Percentiles rank a stretch among this genome's conserved stretches.
These are phyloP conservation scores for Malassezia sympodialis DNA, from an alignment of 1,284 basidiomycete species.

Conservation along the genomic window DNA sequence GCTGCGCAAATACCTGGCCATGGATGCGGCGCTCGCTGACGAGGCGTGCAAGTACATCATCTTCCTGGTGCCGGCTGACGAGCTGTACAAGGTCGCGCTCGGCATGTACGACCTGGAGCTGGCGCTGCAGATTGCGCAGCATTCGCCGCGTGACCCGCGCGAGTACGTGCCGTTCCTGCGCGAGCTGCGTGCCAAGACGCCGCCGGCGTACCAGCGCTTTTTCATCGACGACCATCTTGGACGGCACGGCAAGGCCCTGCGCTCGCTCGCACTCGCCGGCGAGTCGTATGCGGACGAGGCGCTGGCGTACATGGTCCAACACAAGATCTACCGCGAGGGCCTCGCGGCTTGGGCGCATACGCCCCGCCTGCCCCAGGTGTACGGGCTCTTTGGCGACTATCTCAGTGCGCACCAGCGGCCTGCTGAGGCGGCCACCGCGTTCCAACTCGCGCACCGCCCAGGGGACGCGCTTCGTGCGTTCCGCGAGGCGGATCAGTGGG, in stretches of 20 bases:
- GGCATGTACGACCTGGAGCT: constrained; percentile 98
- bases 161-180: constrained; percentile 95
- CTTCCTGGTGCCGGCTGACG: constrained; percentile 87
- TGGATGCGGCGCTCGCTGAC: constrained; percentile 64
- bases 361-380: constrained; percentile 17
- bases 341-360: constrained; percentile 21
- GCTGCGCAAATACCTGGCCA: constrained; percentile 68
- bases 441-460: constrained; percentile 23
- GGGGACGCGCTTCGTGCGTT: constrained; percentile 33
- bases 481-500: constrained; percentile 30
- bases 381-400: constrained; percentile 72
- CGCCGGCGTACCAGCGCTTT: constrained; percentile 68
- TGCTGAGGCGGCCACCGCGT: constrained; percentile 60
- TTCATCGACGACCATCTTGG: constrained; percentile 86
- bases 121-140: constrained; percentile 89
- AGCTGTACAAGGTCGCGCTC: constrained; percentile 82
- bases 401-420: constrained; percentile 75
- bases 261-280: constrained; percentile 67
- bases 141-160: constrained; percentile 91
- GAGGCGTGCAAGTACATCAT: constrained; percentile 98
- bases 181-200: constrained; percentile 69
- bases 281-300: constrained; percentile 66
- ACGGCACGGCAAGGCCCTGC: constrained; percentile 64
- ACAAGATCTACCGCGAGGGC: constrained; percentile 57
- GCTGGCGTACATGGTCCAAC: constrained; percentile 64